Evolutionary conservation across 2,329 filamentous ascomycete genomes (phyloP).

Genomic region (Dactylellina haptotyla): DNA sequence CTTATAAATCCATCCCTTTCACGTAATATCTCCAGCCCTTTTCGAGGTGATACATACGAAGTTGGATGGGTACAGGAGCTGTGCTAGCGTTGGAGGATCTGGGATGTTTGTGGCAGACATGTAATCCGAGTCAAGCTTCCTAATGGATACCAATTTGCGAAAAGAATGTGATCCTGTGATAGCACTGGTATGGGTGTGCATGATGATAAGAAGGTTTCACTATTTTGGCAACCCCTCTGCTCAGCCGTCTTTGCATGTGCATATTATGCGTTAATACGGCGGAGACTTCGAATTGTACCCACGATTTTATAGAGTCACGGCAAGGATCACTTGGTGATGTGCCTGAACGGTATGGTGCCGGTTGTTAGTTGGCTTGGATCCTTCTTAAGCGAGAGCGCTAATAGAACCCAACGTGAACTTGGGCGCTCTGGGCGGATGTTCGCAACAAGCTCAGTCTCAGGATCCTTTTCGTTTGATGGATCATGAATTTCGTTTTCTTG

Average conservation of each 20-base stretch:
- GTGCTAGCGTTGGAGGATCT: slow-evolving; percentile 34
- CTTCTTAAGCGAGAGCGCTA: slow-evolving; percentile 43
- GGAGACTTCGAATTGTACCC: slow-evolving; percentile 1
- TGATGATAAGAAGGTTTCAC: slow-evolving; percentile 28
- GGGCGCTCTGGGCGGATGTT: no score
- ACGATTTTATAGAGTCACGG: slow-evolving; percentile 25
- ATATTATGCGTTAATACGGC: slow-evolving; percentile 11
- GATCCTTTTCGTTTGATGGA: no score
- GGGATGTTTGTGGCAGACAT: slow-evolving; percentile 2
- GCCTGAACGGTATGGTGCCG: slow-evolving; percentile 19
- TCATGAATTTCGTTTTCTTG: no score
- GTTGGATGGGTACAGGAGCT: slow-evolving; percentile 13
- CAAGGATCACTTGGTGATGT: slow-evolving; percentile 8
- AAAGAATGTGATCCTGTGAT: slow-evolving; percentile 47
- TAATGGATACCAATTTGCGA: slow-evolving; percentile 25
- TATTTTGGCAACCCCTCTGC: slow-evolving; percentile 2
- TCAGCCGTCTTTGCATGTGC: slow-evolving; percentile 42
- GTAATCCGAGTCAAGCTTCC: slow-evolving; percentile 36
- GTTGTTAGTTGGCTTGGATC: slow-evolving; percentile 34
- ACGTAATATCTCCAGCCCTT: not conserved
- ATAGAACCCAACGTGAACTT: no score
- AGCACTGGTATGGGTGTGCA: not conserved
- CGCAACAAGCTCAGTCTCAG: no score
- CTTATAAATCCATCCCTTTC: slow-evolving; percentile 14
- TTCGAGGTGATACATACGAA: slow-evolving; percentile 31